Evolutionary conservation across 768 basidiomycete species (phyloP), one percentile per base, ranked within the genome.

Genomic region (Hygrophoropsis aurantiaca): DNA sequence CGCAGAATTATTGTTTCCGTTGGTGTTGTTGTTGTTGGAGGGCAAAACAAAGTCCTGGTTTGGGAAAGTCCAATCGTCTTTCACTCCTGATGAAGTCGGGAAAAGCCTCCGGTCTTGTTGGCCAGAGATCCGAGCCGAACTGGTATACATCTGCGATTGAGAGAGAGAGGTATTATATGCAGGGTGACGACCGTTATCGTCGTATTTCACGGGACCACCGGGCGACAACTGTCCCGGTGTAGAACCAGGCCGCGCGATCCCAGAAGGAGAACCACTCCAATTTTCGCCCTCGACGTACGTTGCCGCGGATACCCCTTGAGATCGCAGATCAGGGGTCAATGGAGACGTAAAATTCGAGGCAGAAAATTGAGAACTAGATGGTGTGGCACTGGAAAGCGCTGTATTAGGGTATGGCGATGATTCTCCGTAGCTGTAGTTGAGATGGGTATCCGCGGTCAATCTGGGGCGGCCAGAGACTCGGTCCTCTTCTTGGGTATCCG

Each of bases 41-140:
- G 66, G 60, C 51, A 81, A 65, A 48, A 80, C 73, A 63, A 78
- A 84, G 40, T 85, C 83, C 56, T 69, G 67, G 62, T 71, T 73
- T 46, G 83, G 78, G 67, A 85, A 87, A 42, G 73, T 71, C 87
- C 87, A 89, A 53, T 87, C 84, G 61, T 77, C 75, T 78, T 82
- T 81, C 61, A 68, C 77, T 27, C 55, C 67, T 64, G 61, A 70
- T 57, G 73, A 53, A 36, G 70, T 52, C 11, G 53, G 66, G 52
- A 56, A 74, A n/a, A 62, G 73, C 66, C 82, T 77, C 61, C 81
- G 78, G 73, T 83, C 81, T 59, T 78, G 77, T 64, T 85, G 85
- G 54, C 78, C 82, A 61, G 84, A 78, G 58, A 87, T 85, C 64
- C 86, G 86, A 62, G 80, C 76, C 61, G 84, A 74, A 64, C 76